A percentile compares a stretch with the other conserved stretches of the same genome.
Evolutionary conservation across 108 stramenopile species (phyloP).

Genomic region (Phaeodactylum tricornutum): DNA sequence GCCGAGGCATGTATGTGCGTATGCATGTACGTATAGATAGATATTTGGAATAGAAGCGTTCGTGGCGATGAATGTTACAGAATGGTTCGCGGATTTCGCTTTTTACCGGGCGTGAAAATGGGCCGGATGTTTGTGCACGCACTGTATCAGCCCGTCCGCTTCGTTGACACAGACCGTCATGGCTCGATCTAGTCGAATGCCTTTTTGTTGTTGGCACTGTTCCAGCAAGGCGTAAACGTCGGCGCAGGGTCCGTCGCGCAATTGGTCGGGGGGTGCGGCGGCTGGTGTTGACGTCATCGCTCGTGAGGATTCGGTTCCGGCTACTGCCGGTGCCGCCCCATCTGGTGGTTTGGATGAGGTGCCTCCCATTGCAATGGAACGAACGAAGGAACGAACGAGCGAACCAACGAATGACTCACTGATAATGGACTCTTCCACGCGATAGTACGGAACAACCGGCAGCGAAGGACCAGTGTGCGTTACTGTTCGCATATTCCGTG

Average conservation of each 20-base stretch:
- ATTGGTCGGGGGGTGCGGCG: slow-evolving; percentile 9
- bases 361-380: too few species aligned
- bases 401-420: too few species aligned
- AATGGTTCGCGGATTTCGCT: background rate
- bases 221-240: slow-evolving; percentile 16
- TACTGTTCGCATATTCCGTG: too few species aligned
- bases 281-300: background rate
- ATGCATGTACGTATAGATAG: background rate
- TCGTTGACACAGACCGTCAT: slow-evolving; percentile 29
- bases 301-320: too few species aligned
- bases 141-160: slow-evolving; percentile 32
- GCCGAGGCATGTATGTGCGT: background rate
- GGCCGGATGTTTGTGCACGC: slow-evolving; percentile 26
- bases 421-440: too few species aligned
- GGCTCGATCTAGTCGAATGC: background rate
- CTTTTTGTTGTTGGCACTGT: slow-evolving; percentile 10
- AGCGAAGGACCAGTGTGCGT: too few species aligned
- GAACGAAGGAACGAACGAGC: too few species aligned
- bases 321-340: too few species aligned
- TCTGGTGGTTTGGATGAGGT: too few species aligned
- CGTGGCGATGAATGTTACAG: background rate
- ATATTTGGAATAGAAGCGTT: background rate
- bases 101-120: slow-evolving; percentile 22
- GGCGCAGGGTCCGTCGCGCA: slow-evolving; percentile 29
- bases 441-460: too few species aligned